Percentiles rank a stretch among this genome's conserved stretches.
Evolutionary conservation across 768 basidiomycete species (phyloP).

Genomic region (Tricholoma furcatifolium): DNA sequence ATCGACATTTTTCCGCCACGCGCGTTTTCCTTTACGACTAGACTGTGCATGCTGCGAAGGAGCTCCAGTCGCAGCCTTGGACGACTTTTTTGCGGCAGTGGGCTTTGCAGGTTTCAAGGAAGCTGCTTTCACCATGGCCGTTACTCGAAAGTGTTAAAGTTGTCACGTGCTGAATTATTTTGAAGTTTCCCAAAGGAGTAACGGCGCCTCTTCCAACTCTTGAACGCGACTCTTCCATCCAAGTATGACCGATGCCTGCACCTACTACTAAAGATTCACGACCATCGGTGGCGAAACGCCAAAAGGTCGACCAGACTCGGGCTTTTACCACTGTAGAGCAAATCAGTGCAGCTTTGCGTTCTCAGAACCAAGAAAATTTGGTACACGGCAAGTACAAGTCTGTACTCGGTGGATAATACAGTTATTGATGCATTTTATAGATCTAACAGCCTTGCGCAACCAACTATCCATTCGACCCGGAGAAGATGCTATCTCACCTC

Average conservation of each 20-base stretch:
- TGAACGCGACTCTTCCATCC: no score
- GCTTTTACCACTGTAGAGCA: slow-evolving; percentile 26
- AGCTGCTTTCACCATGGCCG: slow-evolving; percentile 11
- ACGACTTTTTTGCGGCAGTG: slow-evolving; percentile 9
- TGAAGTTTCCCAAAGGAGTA: no score
- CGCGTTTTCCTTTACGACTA: slow-evolving; percentile 86
- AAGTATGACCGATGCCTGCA: slow-evolving; percentile 6
- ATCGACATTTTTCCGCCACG: slow-evolving; percentile 94
- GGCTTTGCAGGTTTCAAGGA: neutral
- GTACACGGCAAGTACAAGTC: slow-evolving; percentile 26
- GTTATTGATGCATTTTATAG: slow-evolving; percentile 22
- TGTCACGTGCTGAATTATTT: no score
- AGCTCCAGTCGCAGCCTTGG: slow-evolving; percentile 43
- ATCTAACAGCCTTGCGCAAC: slow-evolving; percentile 57
- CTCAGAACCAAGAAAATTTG: slow-evolving; percentile 31
- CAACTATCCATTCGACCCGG: slow-evolving; percentile 52
- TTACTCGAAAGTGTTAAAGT: neutral
- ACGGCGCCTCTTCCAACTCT: no score
- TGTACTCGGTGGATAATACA: neutral
- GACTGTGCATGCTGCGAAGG: slow-evolving; percentile 65
- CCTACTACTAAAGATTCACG: neutral
- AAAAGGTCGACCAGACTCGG: neutral
- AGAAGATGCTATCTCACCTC: slow-evolving; percentile 47
- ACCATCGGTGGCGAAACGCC: neutral
- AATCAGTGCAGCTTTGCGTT: slow-evolving; percentile 30